Conservation (phyloP, 176 grass and related monocot genomes). For the Carex kokanica region DNA sequence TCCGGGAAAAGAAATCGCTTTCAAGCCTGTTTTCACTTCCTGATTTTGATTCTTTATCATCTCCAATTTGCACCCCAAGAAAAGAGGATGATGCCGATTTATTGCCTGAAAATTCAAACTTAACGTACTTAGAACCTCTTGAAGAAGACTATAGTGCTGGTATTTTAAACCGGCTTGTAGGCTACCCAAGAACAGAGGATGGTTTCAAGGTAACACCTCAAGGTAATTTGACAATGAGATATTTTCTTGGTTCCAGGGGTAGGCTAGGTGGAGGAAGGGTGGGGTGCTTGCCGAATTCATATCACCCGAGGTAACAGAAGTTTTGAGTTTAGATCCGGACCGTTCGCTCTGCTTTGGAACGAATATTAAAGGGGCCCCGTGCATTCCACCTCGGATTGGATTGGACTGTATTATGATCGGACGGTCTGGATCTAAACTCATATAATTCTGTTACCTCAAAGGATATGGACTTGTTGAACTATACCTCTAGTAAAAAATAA, state of each 20-base stretch:
- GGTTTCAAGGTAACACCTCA: constrained; percentile 19
- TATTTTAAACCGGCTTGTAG: constrained; percentile 21
- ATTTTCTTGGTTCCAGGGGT: background rate
- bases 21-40: constrained; percentile 54
- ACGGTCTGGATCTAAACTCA: too few relatives aligned
- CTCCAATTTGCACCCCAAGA: constrained; percentile 33
- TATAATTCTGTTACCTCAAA: too few relatives aligned
- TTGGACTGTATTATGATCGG: too few relatives aligned
- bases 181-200: constrained; percentile 17
- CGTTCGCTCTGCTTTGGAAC: too few relatives aligned
- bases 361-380: too few relatives aligned
- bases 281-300: too few relatives aligned
- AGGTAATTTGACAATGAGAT: constrained; percentile 11
- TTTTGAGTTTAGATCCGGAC: too few relatives aligned
- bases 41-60: constrained; percentile 34
- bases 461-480: too few relatives aligned
- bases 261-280: too few relatives aligned
- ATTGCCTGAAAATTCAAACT: constrained; percentile 28
- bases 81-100: constrained; percentile 35
- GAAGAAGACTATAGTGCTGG: constrained; percentile 33
- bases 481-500: too few relatives aligned
- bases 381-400: too few relatives aligned
- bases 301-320: too few relatives aligned
- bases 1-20: constrained; percentile 48
- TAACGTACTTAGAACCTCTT: constrained; percentile 21